phyloP scores from a whole-genome alignment of 2,329 filamentous ascomycete genomes.

The Diaporthe velutina region DNA sequence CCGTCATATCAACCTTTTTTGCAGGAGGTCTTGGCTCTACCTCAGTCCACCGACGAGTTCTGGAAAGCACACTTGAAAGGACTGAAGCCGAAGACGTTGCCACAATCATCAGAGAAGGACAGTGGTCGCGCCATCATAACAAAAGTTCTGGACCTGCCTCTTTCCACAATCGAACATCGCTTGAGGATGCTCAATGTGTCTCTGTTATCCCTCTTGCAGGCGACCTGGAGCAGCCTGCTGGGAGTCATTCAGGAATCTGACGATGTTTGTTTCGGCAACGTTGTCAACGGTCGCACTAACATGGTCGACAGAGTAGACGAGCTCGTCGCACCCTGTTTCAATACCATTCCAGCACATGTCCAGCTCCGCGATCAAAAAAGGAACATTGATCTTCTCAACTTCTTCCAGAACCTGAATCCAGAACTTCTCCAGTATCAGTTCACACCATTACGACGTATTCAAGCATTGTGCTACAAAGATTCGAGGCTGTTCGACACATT shows the following conservation, averaged over 20 bases:
- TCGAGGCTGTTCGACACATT: constrained; percentile 82
- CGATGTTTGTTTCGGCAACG: constrained; percentile 89
- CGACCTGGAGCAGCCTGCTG: constrained; percentile 78
- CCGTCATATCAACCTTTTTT: constrained; percentile 76
- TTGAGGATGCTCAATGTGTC: constrained; percentile 69
- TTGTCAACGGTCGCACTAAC: constrained; percentile 82
- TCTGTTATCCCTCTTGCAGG: constrained; percentile 77
- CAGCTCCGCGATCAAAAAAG: constrained; percentile 61
- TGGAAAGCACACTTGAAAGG: constrained; percentile 72
- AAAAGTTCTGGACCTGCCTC: constrained; percentile 50
- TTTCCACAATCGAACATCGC: constrained; percentile 61
- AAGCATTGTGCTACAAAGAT: constrained; percentile 61
- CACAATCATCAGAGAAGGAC: background rate
- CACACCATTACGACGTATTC: constrained; percentile 79
- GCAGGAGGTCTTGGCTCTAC: constrained; percentile 63
- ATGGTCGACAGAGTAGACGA: constrained; percentile 74
- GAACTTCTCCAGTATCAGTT: constrained; percentile 78
- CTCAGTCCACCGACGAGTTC: constrained; percentile 68
- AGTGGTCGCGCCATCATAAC: constrained; percentile 39
- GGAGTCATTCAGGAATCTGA: constrained; percentile 64
- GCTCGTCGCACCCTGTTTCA: constrained; percentile 92
- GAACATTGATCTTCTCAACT: constrained; percentile 69
- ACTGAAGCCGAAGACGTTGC: constrained; percentile 54
- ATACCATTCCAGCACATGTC: constrained; percentile 82
- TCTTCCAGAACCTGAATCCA: constrained; percentile 72